Evolutionary conservation across 2,329 filamentous ascomycete genomes (phyloP), one percentile per base, ranked within the genome.

Genomic region (Cordyceps javanica): DNA sequence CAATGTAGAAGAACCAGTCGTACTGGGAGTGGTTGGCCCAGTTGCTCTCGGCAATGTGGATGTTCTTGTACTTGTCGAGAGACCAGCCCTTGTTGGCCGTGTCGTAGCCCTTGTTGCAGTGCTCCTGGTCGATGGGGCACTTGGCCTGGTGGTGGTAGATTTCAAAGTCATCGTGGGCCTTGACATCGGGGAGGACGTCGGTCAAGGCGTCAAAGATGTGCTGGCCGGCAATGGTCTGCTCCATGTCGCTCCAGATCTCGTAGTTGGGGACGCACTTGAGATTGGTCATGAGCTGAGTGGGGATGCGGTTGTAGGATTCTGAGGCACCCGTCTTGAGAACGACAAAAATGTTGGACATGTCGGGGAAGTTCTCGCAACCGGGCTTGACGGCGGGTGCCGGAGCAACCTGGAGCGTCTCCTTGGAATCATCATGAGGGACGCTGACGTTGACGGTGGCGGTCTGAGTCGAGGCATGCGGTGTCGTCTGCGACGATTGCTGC

Each of bases 21-120:
- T 77, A 77, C 58, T 73, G 65, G 10, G 81, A 81, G 9, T 76
- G 74, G 67, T 78, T 68, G 25, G 68, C 64, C 62, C 77, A 83
- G 0, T 78, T 68, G 68, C 82, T 80, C 67, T 82, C 77, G 13
- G 81, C 76, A 65, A 84, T 82, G 65, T 83, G 81, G 46, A 83
- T 71, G 65, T 82, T 83, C 68, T 85, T 85, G 71, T 82, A 85
- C 69, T 83, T 84, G 70, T 85, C 82, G 39, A 85, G 67, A 19
- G 71, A 73, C 82, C 81, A 85, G 1, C 73, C 74, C 23, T 74
- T 69, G 60, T 64, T 57, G 57, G 59, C 60, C 7, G 58, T 57
- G 49, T 67, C 56, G 54, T 62, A 57, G 57, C 60, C 34, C 66
- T 68, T 71, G 59, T 73, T 73, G 62, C 79, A 77, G 55, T 73